Conservation (phyloP, 2,329 filamentous ascomycete genomes). For the Fusarium brevicatenulatum region DNA sequence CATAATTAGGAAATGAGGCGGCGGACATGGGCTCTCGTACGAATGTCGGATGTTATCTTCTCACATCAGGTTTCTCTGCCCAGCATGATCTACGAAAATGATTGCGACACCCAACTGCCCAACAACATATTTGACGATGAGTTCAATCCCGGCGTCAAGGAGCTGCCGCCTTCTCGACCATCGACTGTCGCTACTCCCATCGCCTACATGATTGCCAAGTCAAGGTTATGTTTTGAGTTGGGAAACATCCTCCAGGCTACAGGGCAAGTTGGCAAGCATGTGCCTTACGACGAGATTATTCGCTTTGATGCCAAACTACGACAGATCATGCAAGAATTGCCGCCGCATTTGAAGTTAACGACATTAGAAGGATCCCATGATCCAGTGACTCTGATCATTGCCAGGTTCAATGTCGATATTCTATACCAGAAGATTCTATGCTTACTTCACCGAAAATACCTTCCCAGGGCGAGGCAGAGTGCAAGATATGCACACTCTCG, state of each 20-base stretch:
- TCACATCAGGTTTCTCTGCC: slow-evolving; percentile 77
- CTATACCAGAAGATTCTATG: slow-evolving; percentile 90
- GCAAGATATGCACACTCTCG: slow-evolving; percentile 86
- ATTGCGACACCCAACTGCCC: slow-evolving; percentile 80
- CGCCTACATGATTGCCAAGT: slow-evolving; percentile 81
- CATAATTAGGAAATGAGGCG: slow-evolving; percentile 72
- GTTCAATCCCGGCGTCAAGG: slow-evolving; percentile 74
- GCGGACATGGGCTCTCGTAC: slow-evolving; percentile 74
- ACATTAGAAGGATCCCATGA: slow-evolving; percentile 80
- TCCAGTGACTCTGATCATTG: slow-evolving; percentile 85
- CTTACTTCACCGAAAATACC: slow-evolving; percentile 87
- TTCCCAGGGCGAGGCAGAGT: slow-evolving; percentile 80
- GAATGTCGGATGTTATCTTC: slow-evolving; percentile 79
- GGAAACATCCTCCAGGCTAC: slow-evolving; percentile 76
- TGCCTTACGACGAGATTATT: slow-evolving; percentile 72
- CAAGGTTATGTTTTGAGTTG: slow-evolving; percentile 73
- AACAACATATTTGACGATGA: slow-evolving; percentile 86
- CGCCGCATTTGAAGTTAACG: slow-evolving; percentile 81
- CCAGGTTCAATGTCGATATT: slow-evolving; percentile 84
- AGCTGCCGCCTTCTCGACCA: slow-evolving; percentile 74
- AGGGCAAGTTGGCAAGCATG: slow-evolving; percentile 63
- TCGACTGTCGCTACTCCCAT: slow-evolving; percentile 78
- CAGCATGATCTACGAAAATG: slow-evolving; percentile 76
- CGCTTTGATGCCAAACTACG: slow-evolving; percentile 70
- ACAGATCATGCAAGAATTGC: slow-evolving; percentile 72